phyloP scores from a whole-genome alignment of 108 stramenopile genomes.

The Mayamaea pseudoterrestris region DNA sequence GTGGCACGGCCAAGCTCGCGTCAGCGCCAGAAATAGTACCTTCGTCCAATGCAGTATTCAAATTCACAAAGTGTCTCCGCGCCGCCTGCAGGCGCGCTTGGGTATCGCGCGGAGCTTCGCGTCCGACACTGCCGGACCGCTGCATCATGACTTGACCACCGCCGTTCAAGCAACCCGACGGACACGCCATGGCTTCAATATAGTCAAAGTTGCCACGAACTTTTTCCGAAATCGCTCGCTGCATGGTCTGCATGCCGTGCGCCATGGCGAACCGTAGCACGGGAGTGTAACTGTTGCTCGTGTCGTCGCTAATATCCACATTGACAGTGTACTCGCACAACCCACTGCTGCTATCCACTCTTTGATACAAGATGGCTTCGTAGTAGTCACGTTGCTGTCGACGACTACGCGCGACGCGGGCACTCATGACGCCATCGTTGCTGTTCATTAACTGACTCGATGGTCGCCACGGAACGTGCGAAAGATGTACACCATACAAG shows the following conservation, averaged over 20 bases:
- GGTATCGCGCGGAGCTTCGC: slow-evolving; percentile 77
- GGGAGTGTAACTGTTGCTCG: too few species aligned
- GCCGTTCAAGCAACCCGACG: slow-evolving; percentile 93
- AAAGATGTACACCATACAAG: slow-evolving; percentile 36
- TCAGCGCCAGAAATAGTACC: slow-evolving; percentile 3
- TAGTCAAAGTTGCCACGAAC: slow-evolving; percentile 39
- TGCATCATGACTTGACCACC: slow-evolving; percentile 69
- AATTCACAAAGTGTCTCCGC: slow-evolving; percentile 8
- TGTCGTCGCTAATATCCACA: too few species aligned
- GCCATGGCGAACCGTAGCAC: slow-evolving; percentile 86
- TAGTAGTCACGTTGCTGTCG: slow-evolving; percentile 35
- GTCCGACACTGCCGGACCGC: slow-evolving; percentile 11
- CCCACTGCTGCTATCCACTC: too few species aligned
- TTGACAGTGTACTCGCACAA: too few species aligned
- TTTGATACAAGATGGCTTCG: slow-evolving; percentile 41
- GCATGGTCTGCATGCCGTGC: slow-evolving; percentile 95
- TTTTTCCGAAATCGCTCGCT: slow-evolving; percentile 50
- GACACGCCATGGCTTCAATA: slow-evolving; percentile 98
- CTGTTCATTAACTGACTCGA: not conserved
- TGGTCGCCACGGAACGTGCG: not conserved
- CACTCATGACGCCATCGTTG: slow-evolving; percentile 1
- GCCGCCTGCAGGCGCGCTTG: slow-evolving; percentile 41
- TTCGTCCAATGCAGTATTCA: not conserved
- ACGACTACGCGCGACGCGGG: slow-evolving; percentile 8
- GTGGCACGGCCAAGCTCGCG: not conserved